Conservation (phyloP, 2,329 filamentous ascomycete species). For the Colletotrichum sansevieriae region DNA sequence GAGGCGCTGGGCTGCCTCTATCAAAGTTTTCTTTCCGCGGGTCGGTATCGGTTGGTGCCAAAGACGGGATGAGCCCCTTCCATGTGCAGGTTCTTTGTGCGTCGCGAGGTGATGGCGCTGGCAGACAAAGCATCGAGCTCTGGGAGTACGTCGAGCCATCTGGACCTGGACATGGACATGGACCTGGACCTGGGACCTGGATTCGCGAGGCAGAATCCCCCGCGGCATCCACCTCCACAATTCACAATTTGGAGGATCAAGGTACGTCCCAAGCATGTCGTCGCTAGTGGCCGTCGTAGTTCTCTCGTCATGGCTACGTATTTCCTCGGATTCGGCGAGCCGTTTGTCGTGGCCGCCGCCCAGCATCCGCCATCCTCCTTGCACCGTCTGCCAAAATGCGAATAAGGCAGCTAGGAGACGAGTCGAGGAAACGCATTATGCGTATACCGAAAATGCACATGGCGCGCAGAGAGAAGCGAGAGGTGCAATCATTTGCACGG, state of each 20-base stretch:
- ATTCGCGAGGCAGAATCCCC: slow-evolving; percentile 14
- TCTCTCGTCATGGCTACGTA: slow-evolving; percentile 31
- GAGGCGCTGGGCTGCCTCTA: slow-evolving; percentile 8
- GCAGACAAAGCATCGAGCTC: slow-evolving; percentile 11
- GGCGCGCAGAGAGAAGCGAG: too few species aligned
- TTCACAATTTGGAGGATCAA: slow-evolving; percentile 9
- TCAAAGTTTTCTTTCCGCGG: slow-evolving; percentile 18
- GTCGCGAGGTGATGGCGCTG: slow-evolving; percentile 17
- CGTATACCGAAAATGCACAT: too few species aligned
- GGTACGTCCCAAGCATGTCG: slow-evolving; percentile 22
- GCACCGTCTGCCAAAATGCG: slow-evolving; percentile 1
- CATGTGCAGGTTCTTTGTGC: slow-evolving; percentile 37
- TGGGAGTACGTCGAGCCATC: too few species aligned
- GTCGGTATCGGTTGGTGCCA: slow-evolving; percentile 1
- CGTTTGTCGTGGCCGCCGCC: slow-evolving; percentile 13
- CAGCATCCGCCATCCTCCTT: neutral
- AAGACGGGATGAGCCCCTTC: slow-evolving; percentile 35
- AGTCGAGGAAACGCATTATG: slow-evolving; percentile 8
- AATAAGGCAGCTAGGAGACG: neutral
- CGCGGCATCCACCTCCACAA: slow-evolving; percentile 22
- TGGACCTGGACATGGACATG: too few species aligned
- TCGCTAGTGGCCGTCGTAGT: slow-evolving; percentile 3
- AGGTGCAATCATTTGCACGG: neutral
- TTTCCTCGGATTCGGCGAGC: slow-evolving; percentile 12
- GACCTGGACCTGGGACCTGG: neutral